These are phyloP conservation scores for Pythium phragmitis DNA, from an alignment of 352 stramenopile species.

Conservation along the genomic window DNA sequence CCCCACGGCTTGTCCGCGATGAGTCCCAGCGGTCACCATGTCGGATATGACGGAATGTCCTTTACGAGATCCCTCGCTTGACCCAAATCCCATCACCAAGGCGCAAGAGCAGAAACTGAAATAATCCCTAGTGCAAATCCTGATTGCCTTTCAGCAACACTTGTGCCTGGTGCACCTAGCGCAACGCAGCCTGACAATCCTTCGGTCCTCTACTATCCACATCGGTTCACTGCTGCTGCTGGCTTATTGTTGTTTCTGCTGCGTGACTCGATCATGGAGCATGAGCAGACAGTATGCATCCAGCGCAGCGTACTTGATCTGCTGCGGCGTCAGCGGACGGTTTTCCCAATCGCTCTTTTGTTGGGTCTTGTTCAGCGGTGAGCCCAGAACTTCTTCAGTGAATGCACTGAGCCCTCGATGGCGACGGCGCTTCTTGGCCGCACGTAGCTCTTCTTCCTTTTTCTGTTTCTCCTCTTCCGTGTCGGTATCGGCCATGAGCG, in stretches of 20 bases:
- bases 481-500: not conserved
- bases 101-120: too few relatives aligned
- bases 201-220: not conserved
- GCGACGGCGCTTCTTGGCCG: constrained; percentile 31
- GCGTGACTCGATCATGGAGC: constrained; percentile 40
- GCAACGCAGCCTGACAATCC: not conserved
- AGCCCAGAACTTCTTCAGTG: constrained; percentile 50
- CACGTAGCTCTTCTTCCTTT: constrained; percentile 18
- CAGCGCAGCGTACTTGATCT: constrained; percentile 69
- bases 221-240: not conserved
- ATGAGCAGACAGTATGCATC: constrained; percentile 82
- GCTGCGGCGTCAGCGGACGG: constrained; percentile 51
- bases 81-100: too few relatives aligned
- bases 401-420: constrained; percentile 55
- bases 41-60: too few relatives aligned
- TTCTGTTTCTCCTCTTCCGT: constrained; percentile 1
- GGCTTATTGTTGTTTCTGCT: not conserved
- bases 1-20: not conserved
- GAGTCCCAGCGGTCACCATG: not conserved
- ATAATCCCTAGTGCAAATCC: too few relatives aligned
- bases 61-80: too few relatives aligned
- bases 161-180: not conserved
- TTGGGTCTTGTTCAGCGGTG: constrained; percentile 63
- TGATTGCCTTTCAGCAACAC: not conserved
- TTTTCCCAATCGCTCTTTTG: constrained; percentile 79